phyloP scores from a whole-genome alignment of 148 eudicot species.

The Chenopodium suecicum region DNA sequence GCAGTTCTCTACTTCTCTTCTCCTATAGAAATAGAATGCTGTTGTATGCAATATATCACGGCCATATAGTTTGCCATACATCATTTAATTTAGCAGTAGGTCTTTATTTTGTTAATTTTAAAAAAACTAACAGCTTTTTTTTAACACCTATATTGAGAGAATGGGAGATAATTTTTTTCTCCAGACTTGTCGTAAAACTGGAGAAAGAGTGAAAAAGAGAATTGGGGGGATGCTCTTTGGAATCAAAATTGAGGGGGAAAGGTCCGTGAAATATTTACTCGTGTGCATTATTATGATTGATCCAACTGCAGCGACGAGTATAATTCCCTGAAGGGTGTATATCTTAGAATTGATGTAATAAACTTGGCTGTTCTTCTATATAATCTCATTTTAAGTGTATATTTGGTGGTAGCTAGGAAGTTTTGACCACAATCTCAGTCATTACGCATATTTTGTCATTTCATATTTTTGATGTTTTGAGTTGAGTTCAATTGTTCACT shows the following conservation, averaged over 20 bases:
- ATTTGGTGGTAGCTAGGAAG: background rate
- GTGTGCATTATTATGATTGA: background rate
- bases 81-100: constrained; percentile 21
- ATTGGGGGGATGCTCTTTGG: background rate
- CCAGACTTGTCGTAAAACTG: no score
- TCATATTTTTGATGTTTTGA: no score
- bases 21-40: background rate
- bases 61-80: background rate
- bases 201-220: background rate
- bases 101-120: no score
- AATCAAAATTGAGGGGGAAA: background rate
- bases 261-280: background rate
- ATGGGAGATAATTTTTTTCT: no score
- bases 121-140: no score
- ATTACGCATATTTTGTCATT: background rate
- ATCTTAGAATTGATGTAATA: background rate
- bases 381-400: background rate
- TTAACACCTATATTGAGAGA: background rate
- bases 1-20: background rate
- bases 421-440: background rate
- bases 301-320: background rate
- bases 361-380: background rate
- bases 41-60: background rate
- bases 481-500: no score
- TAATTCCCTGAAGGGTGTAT: background rate